Base-by-base conservation (phyloP, 306 rosid species). In the Medicago ruthenica region DNA sequence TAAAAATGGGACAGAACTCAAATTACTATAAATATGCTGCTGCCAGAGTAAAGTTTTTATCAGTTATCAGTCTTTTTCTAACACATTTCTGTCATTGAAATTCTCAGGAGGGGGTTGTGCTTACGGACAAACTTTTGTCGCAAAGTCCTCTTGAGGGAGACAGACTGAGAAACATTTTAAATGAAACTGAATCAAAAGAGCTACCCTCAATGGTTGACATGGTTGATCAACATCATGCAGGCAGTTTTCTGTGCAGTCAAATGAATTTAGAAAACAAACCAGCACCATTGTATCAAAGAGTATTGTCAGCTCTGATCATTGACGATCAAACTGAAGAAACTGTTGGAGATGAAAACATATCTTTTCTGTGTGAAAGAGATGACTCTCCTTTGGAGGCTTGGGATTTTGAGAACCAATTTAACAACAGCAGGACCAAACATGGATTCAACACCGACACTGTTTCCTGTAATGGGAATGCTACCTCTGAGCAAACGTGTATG, bases 241-340 rank as follows among this genome's bases (percentile, higher is more conserved):
- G 63, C 65, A 86, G 64, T 67, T 17, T 79, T 85, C 72, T 73
- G 37, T 37, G 80, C 75, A 79, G 79, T 79, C 82, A 74, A 76
- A 40, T 71, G 77, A 85, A 72, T 63, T 79, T 85, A 51, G 85
- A 78, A 75, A 83, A 68, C 84, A 82, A 58, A 60, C 72, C 79
- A 69, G 78, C 85, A 61, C 96, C 96, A 7, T 78, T 91, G 70
- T 93, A 86, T 83, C 94, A 88, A 76, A 87, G 94, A 77, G 96
- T 93, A 44, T 76, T 91, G 81, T 72, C 97, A 73, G 96, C 98
- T 78, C 78, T 93, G 71, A 87, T 93, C 21, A 51, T 81, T 71
- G 96, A 89, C 18, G 94, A 89, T 77, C 90, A 86, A 70, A 70
- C 31, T 51, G 89, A 89, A 67, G 89, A 79, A 75, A 73, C 57